Conservation (phyloP, 306 rosid genomes). For the Trifolium repens region DNA sequence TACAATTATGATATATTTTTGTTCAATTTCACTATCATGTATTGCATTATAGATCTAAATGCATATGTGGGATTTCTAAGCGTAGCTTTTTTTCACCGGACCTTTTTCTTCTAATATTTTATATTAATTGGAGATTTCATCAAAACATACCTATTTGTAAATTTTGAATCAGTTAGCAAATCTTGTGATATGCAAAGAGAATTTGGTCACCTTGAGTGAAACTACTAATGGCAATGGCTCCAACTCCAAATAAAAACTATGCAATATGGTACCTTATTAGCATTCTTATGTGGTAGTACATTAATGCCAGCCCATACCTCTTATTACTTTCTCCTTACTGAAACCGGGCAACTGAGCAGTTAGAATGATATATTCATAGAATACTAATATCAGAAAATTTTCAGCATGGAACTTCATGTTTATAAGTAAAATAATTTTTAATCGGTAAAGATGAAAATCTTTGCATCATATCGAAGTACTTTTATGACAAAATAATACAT, state of each 20-base stretch:
- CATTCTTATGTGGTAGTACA: background rate
- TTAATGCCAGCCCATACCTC: background rate
- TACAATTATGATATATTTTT: background rate
- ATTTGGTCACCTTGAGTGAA: conserved; percentile 11
- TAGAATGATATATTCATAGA: conserved; percentile 19
- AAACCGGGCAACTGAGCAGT: background rate
- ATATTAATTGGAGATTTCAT: conserved; percentile 12
- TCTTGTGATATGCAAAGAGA: conserved; percentile 18
- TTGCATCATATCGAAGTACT: conserved; percentile 6
- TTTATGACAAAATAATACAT: conserved; percentile 20
- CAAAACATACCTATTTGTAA: background rate
- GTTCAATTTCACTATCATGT: conserved; percentile 16
- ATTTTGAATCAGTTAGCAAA: conserved; percentile 1
- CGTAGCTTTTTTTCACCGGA: conserved; percentile 1
- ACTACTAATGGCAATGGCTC: conserved; percentile 21
- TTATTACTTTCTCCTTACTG: conserved; percentile 16
- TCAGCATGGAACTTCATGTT: background rate
- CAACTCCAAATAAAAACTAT: conserved; percentile 15
- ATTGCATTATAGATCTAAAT: background rate
- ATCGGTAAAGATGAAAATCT: background rate
- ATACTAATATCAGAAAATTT: conserved; percentile 19
- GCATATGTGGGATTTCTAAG: background rate
- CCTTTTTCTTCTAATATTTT: conserved; percentile 24
- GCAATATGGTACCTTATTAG: background rate
- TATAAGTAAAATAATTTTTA: conserved; percentile 25